Evolutionary conservation across 2,329 filamentous ascomycete genomes (phyloP).

Genomic region (Macroventuria anomochaeta): DNA sequence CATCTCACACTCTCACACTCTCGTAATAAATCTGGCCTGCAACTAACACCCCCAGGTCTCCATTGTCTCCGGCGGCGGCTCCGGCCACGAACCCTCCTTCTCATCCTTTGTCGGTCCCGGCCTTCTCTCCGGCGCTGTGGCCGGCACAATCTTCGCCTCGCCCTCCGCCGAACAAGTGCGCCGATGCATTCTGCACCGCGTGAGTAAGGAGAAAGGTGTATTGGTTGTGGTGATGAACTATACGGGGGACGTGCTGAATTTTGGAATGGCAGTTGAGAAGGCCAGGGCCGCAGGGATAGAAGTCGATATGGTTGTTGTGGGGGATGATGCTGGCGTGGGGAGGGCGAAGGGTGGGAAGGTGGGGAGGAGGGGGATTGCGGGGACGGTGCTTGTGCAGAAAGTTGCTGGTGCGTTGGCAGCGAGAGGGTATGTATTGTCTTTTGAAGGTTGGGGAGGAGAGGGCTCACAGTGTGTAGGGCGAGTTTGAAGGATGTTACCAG

Average conservation of each 20-base stretch:
- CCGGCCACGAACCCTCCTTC: slow-evolving; percentile 89
- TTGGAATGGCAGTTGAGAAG: slow-evolving; percentile 92
- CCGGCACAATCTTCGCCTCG: slow-evolving; percentile 85
- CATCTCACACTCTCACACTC: no score
- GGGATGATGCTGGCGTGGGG: slow-evolving; percentile 90
- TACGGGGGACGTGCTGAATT: slow-evolving; percentile 79
- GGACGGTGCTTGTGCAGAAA: slow-evolving; percentile 91
- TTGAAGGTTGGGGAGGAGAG: background rate
- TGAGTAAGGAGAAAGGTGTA: slow-evolving; percentile 75
- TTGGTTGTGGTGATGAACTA: slow-evolving; percentile 97
- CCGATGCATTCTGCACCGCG: slow-evolving; percentile 73
- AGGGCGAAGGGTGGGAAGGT: slow-evolving; percentile 86
- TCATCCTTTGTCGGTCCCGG: slow-evolving; percentile 83
- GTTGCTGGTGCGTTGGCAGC: slow-evolving; percentile 84
- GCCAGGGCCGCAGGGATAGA: slow-evolving; percentile 77
- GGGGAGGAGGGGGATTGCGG: slow-evolving; percentile 86
- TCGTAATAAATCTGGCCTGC: no score
- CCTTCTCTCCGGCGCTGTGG: slow-evolving; percentile 79
- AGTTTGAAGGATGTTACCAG: slow-evolving; percentile 72
- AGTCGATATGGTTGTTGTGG: slow-evolving; percentile 89
- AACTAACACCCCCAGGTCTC: slow-evolving; percentile 61
- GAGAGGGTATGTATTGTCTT: slow-evolving; percentile 58
- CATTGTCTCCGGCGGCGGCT: slow-evolving; percentile 86
- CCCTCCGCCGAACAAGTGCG: slow-evolving; percentile 84
- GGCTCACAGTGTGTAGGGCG: slow-evolving; percentile 41